Conservation (phyloP, 495 filamentous ascomycete species). For the Hypoxylon intermedium region DNA sequence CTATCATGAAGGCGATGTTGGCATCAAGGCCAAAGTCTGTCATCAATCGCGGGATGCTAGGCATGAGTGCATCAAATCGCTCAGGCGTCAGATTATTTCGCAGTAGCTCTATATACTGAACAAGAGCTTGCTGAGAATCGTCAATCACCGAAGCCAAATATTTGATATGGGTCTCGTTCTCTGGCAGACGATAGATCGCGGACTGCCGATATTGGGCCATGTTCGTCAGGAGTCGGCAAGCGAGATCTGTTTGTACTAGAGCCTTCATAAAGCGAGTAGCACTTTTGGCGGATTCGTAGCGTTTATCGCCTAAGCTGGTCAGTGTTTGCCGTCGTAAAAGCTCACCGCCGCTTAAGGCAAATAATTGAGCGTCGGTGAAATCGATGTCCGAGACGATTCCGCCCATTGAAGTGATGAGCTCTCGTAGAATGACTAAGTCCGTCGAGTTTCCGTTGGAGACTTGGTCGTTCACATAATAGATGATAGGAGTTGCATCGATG, state of each 20-base stretch:
- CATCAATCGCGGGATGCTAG: conserved; percentile 74
- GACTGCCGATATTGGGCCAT: conserved; percentile 88
- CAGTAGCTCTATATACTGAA: conserved; percentile 88
- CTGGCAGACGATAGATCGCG: conserved; percentile 73
- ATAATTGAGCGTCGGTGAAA: conserved; percentile 84
- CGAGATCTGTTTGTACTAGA: conserved; percentile 72
- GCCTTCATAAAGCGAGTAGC: conserved; percentile 80
- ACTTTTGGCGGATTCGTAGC: conserved; percentile 66
- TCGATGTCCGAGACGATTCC: conserved; percentile 85
- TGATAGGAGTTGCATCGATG: conserved; percentile 83
- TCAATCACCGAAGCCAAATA: conserved; percentile 85
- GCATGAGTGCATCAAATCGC: conserved; percentile 84
- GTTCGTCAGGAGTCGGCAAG: conserved; percentile 79
- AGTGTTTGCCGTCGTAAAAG: conserved; percentile 79
- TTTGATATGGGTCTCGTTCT: conserved; percentile 76
- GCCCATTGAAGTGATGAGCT: conserved; percentile 88
- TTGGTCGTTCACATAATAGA: conserved; percentile 88
- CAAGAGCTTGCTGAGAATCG: conserved; percentile 82
- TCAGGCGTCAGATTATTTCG: conserved; percentile 76
- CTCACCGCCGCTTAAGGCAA: conserved; percentile 85
- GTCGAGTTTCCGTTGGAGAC: conserved; percentile 79
- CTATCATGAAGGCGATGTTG: conserved; percentile 86
- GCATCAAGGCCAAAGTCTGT: conserved; percentile 81
- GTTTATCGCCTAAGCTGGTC: conserved; percentile 76
- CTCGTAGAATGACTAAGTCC: conserved; percentile 86